phyloP scores from a whole-genome alignment of 2,329 filamentous ascomycete species.

The Aspergillus felis region DNA sequence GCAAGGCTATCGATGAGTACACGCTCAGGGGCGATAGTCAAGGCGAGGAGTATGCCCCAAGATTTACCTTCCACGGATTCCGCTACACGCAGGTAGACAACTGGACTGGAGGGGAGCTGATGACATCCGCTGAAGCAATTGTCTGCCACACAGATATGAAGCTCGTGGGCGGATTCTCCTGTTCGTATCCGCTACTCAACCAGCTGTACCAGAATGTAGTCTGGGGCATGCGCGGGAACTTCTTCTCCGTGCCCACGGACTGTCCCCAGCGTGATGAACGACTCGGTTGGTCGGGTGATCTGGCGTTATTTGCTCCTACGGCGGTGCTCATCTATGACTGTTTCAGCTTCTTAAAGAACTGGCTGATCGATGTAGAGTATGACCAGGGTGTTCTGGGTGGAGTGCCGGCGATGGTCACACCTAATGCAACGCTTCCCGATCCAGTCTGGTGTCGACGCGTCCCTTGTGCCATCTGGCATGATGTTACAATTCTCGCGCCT shows the following conservation, averaged over 20 bases:
- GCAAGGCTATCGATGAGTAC: constrained; percentile 10
- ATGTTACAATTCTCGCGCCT: constrained; percentile 32
- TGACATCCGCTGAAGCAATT: constrained; percentile 27
- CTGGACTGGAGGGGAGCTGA: constrained; percentile 31
- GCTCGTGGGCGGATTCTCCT: constrained; percentile 46
- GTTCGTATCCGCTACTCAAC: constrained; percentile 48
- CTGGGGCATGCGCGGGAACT: constrained; percentile 59
- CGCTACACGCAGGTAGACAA: constrained; percentile 48
- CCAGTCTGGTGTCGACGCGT: neutral
- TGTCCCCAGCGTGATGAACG: constrained; percentile 56
- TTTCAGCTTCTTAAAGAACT: constrained; percentile 48
- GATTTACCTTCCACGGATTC: constrained; percentile 52
- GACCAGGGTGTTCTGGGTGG: constrained; percentile 24
- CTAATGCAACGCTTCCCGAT: constrained; percentile 5
- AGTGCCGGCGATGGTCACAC: constrained; percentile 30
- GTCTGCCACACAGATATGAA: constrained; percentile 52
- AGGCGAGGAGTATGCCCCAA: constrained; percentile 37
- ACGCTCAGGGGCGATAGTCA: constrained; percentile 19
- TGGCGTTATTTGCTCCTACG: constrained; percentile 49
- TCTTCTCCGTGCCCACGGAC: constrained; percentile 55
- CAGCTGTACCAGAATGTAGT: constrained; percentile 51
- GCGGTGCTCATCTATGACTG: constrained; percentile 54
- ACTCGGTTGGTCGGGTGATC: constrained; percentile 53
- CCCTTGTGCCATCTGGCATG: constrained; percentile 33
- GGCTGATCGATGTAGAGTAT: constrained; percentile 46